Base-by-base conservation (phyloP, 441 rosid species). In the Populus hybrid region DNA sequence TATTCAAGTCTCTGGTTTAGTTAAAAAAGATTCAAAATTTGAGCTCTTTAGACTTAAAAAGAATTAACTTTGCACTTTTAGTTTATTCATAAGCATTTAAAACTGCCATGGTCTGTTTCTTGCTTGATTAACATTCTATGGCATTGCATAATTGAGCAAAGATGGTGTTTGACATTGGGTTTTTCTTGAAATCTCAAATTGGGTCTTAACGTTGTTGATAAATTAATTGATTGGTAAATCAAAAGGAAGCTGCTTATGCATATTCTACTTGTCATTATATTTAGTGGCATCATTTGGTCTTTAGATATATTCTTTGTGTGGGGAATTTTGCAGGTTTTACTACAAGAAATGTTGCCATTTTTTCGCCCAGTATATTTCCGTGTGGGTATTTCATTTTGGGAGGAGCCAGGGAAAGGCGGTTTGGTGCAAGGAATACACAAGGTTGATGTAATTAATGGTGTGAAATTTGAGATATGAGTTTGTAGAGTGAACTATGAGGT, bases 351-450 rank as follows among this genome's bases (percentile, higher is more conserved):
- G 34, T 75, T 12, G 75, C 82, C 12, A 76, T 69, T 71, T 76
- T 72, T 77, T 64, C 83, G 65, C 86, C 91, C 20, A 28, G 83
- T 71, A 81, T 81, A 79, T 83, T 83, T 20, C 84, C 74, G 1
- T 72, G 80, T 34, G 80, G 73, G 75, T 81, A 73, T 59, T 76
- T 69, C 57, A 36, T 40, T 68, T 38, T 71, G 34, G 79, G 59
- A 69, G 83, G 81, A 76, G 73, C 38, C 11, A 78, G 28, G 14
- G 72, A 76, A 36, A 23, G 57, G 82, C 87, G 36, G 73, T 83
- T 77, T 32, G 76, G 76, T 50, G 50, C 82, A 9, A 90, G 83
- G 85, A 87, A 88, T 83, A 87, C 85, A 50, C 83, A 91, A 90
- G 93, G 94, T 88, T 87, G 77, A 79, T 73, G 26, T 70, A 65